These are phyloP conservation scores for Phytopythium chamaehyphon DNA, from an alignment of 352 stramenopile species.

Conservation along the genomic window DNA sequence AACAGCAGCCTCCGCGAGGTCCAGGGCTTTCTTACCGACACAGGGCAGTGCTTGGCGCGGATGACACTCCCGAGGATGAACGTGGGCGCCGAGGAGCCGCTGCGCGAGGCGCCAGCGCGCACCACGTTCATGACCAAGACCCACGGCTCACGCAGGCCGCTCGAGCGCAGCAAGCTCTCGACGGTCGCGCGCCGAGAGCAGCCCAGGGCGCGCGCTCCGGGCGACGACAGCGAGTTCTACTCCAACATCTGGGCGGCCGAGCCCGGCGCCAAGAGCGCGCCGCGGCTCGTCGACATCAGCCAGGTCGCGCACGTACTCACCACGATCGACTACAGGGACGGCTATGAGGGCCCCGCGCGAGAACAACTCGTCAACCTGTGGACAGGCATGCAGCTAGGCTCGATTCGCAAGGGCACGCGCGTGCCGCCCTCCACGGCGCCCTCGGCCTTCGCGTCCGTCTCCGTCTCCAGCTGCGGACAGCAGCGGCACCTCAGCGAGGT, in stretches of 20 bases:
- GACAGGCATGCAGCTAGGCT: conserved; percentile 22
- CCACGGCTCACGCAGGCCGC: conserved; percentile 37
- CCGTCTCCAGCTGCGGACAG: background rate
- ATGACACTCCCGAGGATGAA: background rate
- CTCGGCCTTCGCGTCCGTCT: conserved; percentile 1
- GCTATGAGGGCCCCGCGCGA: conserved; percentile 35
- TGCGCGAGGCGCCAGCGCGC: conserved; percentile 6
- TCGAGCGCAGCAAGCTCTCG: conserved; percentile 49
- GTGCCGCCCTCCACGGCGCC: background rate
- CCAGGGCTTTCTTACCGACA: too few species aligned
- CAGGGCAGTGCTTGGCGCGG: too few species aligned
- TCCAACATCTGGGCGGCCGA: conserved; percentile 67
- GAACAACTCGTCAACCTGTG: conserved; percentile 56
- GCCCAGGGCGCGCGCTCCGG: conserved; percentile 20
- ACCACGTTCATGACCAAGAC: conserved; percentile 18
- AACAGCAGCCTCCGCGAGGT: too few species aligned
- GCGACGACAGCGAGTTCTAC: conserved; percentile 78
- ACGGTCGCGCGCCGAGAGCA: conserved; percentile 23
- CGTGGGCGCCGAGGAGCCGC: background rate
- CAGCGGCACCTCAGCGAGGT: conserved; percentile 20
- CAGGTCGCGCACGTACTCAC: conserved; percentile 75
- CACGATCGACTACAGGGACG: conserved; percentile 67
- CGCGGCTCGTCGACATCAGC: conserved; percentile 68
- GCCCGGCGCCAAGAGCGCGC: conserved; percentile 17
- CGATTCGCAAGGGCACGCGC: conserved; percentile 2